Conservation (phyloP, 768 basidiomycete species). For the Chalciporus chontae region DNA sequence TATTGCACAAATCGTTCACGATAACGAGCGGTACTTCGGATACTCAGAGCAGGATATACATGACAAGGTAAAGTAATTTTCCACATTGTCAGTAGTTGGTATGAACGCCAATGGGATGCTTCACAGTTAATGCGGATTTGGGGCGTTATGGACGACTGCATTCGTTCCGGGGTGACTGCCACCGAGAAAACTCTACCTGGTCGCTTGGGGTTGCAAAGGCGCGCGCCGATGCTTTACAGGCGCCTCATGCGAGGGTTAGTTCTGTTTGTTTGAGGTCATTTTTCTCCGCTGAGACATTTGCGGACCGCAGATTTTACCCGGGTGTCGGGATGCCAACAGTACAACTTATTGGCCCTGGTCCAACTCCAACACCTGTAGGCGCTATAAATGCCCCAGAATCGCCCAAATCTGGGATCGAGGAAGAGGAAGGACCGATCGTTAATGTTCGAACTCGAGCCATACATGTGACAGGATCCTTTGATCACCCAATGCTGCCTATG, state of each 20-base stretch:
- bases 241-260: slow-evolving; percentile 84
- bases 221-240: slow-evolving; percentile 86
- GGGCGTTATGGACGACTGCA: slow-evolving; percentile 92
- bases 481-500: slow-evolving; percentile 78
- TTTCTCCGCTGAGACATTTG: slow-evolving; percentile 19
- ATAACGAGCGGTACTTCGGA: slow-evolving; percentile 85
- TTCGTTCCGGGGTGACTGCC: slow-evolving; percentile 79
- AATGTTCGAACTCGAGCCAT: slow-evolving; percentile 24
- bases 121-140: slow-evolving; percentile 70
- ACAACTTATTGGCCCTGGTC: slow-evolving; percentile 34
- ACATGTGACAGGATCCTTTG: slow-evolving; percentile 68
- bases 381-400: slow-evolving; percentile 23
- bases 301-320: slow-evolving; percentile 46
- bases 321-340: slow-evolving; percentile 38
- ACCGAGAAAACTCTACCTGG: slow-evolving; percentile 81
- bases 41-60: slow-evolving; percentile 73
- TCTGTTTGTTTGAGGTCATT: background rate
- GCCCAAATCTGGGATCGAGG: background rate
- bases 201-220: slow-evolving; percentile 69
- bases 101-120: background rate
- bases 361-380: slow-evolving; percentile 12
- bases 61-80: slow-evolving; percentile 47
- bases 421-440: slow-evolving; percentile 3
- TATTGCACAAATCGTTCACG: slow-evolving; percentile 90
- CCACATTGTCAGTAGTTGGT: background rate